Evolutionary conservation across 2,329 filamentous ascomycete species (phyloP).

Genomic region (Gremmenia infestans): DNA sequence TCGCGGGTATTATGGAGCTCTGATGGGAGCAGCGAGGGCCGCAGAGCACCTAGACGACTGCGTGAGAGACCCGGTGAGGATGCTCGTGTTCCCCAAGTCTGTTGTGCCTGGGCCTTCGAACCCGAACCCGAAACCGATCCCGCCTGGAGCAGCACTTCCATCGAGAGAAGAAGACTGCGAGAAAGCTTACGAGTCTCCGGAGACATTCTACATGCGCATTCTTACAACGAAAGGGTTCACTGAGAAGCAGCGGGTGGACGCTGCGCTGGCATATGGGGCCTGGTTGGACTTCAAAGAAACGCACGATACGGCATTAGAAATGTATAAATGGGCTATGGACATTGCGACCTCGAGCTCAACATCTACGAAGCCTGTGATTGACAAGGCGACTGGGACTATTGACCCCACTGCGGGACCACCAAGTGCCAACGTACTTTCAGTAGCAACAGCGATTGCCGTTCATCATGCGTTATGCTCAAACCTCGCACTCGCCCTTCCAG

Average conservation of each 20-base stretch:
- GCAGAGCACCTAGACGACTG: slow-evolving; percentile 80
- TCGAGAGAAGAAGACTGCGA: slow-evolving; percentile 74
- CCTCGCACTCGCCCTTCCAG: slow-evolving; percentile 66
- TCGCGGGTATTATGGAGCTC: slow-evolving; percentile 75
- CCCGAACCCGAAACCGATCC: slow-evolving; percentile 68
- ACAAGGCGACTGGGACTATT: slow-evolving; percentile 60
- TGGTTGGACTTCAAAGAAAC: slow-evolving; percentile 77
- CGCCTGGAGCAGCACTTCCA: slow-evolving; percentile 55
- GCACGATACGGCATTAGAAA: slow-evolving; percentile 59
- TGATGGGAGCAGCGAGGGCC: slow-evolving; percentile 71
- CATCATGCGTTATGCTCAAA: slow-evolving; percentile 69
- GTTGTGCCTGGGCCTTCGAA: slow-evolving; percentile 80
- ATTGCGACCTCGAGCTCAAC: slow-evolving; percentile 59
- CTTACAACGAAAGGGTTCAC: slow-evolving; percentile 76
- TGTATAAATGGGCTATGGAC: slow-evolving; percentile 72
- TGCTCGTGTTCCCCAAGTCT: slow-evolving; percentile 64
- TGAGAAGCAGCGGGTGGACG: slow-evolving; percentile 72
- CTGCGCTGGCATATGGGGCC: slow-evolving; percentile 75
- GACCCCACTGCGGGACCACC: slow-evolving; percentile 52
- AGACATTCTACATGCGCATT: slow-evolving; percentile 76
- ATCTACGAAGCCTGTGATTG: slow-evolving; percentile 45
- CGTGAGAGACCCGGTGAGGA: slow-evolving; percentile 62
- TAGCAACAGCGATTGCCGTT: slow-evolving; percentile 72
- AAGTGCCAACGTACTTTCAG: slow-evolving; percentile 69
- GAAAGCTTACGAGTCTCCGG: slow-evolving; percentile 62